Conservation (phyloP, 2,329 filamentous ascomycete species). For the Fusarium sp. region DNA sequence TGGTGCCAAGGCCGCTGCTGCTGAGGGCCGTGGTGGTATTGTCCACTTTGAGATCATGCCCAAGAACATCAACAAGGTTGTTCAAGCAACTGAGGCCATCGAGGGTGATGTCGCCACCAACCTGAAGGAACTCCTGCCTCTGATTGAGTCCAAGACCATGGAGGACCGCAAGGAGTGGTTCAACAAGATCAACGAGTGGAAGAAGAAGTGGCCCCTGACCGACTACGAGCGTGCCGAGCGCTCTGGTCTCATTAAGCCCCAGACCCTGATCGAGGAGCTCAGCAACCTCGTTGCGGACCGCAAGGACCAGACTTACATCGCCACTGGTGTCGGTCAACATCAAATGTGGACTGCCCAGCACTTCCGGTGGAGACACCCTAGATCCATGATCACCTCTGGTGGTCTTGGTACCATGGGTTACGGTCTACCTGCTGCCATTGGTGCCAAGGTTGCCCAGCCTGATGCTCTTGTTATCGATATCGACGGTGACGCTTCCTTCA, state of each 20-base stretch:
- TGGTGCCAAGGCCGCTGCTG: conserved; percentile 82
- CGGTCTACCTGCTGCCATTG: conserved; percentile 93
- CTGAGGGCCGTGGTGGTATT: conserved; percentile 89
- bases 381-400: conserved; percentile 95
- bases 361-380: conserved; percentile 91
- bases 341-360: conserved; percentile 99
- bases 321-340: conserved; percentile 95
- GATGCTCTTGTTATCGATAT: conserved; percentile 93
- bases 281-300: conserved; percentile 77
- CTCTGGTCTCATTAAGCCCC: conserved; percentile 89
- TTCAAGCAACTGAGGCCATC: conserved; percentile 94
- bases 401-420: conserved; percentile 90
- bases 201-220: conserved; percentile 85
- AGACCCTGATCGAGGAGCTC: conserved; percentile 89
- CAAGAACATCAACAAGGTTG: conserved; percentile 99
- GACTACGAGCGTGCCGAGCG: conserved; percentile 82
- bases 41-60: conserved; percentile 98
- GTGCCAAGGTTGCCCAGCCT: conserved; percentile 82
- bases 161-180: conserved; percentile 85
- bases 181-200: conserved; percentile 88
- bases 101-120: conserved; percentile 91
- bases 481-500: conserved; percentile 98
- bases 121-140: conserved; percentile 77
- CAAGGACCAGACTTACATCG: conserved; percentile 86
- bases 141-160: conserved; percentile 70